phyloP scores from a whole-genome alignment of 2,329 filamentous ascomycete species.

The Fusarium proliferatum region DNA sequence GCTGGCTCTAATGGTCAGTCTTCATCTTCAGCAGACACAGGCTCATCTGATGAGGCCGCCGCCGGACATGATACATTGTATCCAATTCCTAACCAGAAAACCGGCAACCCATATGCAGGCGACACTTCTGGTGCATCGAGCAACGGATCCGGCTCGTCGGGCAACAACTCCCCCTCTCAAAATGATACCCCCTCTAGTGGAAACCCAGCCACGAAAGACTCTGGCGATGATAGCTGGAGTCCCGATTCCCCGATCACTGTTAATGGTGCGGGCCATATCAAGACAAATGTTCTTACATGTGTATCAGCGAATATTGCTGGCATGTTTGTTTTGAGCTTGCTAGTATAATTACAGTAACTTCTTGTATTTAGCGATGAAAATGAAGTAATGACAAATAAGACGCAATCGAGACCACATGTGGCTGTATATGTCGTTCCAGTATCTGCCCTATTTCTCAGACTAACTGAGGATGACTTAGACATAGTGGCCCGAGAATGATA shows the following conservation, averaged over 20 bases:
- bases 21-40: background rate
- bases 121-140: background rate
- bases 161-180: background rate
- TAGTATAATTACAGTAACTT: background rate
- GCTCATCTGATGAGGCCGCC: background rate
- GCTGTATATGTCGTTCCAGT: background rate
- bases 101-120: too few relatives aligned
- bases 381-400: background rate
- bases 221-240: background rate
- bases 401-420: background rate
- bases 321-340: background rate
- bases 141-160: background rate
- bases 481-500: background rate
- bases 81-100: background rate
- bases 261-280: background rate
- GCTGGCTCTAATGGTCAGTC: background rate
- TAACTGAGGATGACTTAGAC: background rate
- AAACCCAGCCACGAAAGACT: background rate
- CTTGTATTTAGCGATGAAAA: background rate
- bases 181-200: background rate
- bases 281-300: background rate
- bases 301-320: background rate
- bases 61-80: fast-evolving
- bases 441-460: background rate
- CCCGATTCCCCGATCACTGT: background rate